Percentiles rank a stretch among this genome's conserved stretches.
phyloP scores from a whole-genome alignment of 805 yeast genomes.

The Saturnispora gosingensis region DNA sequence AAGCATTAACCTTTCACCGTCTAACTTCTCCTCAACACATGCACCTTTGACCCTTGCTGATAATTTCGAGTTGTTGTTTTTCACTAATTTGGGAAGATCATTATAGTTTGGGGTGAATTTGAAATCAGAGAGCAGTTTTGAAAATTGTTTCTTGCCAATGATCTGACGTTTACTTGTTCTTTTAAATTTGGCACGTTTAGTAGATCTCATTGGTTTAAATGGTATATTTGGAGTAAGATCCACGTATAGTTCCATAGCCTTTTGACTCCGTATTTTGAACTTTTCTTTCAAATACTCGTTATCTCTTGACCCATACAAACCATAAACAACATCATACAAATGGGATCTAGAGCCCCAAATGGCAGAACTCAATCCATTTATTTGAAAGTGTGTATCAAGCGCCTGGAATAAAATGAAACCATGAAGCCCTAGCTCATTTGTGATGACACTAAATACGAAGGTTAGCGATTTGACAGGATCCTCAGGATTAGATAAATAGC shows the following conservation, averaged over 20 bases:
- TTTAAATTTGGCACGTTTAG: slow-evolving; percentile 32
- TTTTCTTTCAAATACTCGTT: slow-evolving; percentile 7
- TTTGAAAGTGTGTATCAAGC: slow-evolving; percentile 1
- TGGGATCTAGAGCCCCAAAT: slow-evolving; percentile 9
- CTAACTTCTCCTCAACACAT: slow-evolving; percentile 81
- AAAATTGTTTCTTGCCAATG: slow-evolving; percentile 3
- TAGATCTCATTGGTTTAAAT: slow-evolving; percentile 72
- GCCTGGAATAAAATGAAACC: neutral
- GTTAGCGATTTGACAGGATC: neutral
- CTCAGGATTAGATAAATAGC: neutral
- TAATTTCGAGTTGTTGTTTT: slow-evolving; percentile 35
- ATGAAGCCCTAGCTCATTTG: neutral
- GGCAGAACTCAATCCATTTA: neutral
- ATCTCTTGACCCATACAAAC: neutral
- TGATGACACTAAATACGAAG: neutral
- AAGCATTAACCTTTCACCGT: slow-evolving; percentile 81
- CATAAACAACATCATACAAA: slow-evolving; percentile 12
- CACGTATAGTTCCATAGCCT: slow-evolving; percentile 36
- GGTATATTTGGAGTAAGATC: slow-evolving; percentile 37
- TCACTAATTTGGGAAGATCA: slow-evolving; percentile 55
- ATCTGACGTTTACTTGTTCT: slow-evolving; percentile 35
- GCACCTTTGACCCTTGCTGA: slow-evolving; percentile 28
- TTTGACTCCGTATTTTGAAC: slow-evolving; percentile 54
- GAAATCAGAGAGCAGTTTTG: neutral
- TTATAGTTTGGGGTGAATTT: slow-evolving; percentile 36